Conservation (phyloP, 2,329 filamentous ascomycete genomes). For the Penicillium sp. region DNA sequence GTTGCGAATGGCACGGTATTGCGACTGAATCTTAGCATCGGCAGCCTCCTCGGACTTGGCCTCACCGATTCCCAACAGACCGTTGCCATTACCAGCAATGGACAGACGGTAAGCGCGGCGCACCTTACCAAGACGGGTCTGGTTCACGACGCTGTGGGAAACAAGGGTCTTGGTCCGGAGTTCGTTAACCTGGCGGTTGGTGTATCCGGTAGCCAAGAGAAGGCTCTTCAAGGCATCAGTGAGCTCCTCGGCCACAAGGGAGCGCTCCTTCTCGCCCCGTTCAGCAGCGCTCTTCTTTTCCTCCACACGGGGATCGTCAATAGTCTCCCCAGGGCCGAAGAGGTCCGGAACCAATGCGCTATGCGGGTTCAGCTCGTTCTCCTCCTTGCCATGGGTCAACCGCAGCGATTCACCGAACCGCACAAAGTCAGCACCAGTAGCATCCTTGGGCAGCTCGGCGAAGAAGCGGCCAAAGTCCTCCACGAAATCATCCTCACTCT, state of each 20-base stretch:
- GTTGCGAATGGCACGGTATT: constrained; percentile 80
- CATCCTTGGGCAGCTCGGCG: constrained; percentile 53
- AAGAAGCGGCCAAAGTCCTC: constrained; percentile 56
- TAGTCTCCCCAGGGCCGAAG: constrained; percentile 44
- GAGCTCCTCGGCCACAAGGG: constrained; percentile 33
- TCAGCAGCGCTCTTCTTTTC: constrained; percentile 26
- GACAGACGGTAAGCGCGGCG: constrained; percentile 71
- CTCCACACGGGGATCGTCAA: constrained; percentile 30
- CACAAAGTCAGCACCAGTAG: constrained; percentile 44
- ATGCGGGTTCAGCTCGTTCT: constrained; percentile 51
- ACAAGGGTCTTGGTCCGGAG: constrained; percentile 74
- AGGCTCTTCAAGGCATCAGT: constrained; percentile 50
- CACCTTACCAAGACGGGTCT: constrained; percentile 95
- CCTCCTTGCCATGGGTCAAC: constrained; percentile 52
- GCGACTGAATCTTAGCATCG: constrained; percentile 70
- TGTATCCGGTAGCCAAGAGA: constrained; percentile 59
- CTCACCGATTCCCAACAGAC: constrained; percentile 83
- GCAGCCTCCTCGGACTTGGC: constrained; percentile 77
- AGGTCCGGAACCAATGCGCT: constrained; percentile 54
- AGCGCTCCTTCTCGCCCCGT: constrained; percentile 30
- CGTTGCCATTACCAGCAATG: constrained; percentile 83
- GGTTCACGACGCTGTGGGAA: constrained; percentile 74
- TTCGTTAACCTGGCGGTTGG: constrained; percentile 45
- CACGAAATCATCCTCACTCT: constrained; percentile 61
- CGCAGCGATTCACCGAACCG: constrained; percentile 49